Percentiles rank a stretch among this genome's conserved stretches.
Evolutionary conservation across 306 rosid species (phyloP).

Genomic region (Canavalia gladiata): DNA sequence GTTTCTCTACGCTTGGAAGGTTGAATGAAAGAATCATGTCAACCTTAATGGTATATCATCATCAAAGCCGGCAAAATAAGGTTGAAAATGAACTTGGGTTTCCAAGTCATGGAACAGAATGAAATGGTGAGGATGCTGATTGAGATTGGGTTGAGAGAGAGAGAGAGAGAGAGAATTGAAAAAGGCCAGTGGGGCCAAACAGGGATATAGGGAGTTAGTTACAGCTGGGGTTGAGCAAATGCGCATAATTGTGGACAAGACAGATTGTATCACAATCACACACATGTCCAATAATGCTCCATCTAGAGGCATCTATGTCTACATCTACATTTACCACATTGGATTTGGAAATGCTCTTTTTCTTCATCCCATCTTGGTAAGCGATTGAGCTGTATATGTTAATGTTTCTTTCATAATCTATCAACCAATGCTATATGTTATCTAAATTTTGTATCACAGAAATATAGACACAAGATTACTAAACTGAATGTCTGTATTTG

Average conservation of each 20-base stretch:
- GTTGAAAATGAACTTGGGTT: conserved; percentile 53
- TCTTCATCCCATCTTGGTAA: conserved; percentile 73
- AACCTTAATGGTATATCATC: conserved; percentile 20
- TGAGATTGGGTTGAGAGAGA: conserved; percentile 45
- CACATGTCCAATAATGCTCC: conserved; percentile 67
- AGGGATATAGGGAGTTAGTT: conserved; percentile 51
- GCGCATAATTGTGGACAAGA: conserved; percentile 70
- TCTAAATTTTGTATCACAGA: conserved; percentile 47
- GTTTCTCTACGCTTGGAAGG: conserved; percentile 94
- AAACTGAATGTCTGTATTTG: conserved; percentile 62
- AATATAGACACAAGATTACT: conserved; percentile 32
- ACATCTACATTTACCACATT: conserved; percentile 39
- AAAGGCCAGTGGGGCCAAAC: conserved; percentile 57
- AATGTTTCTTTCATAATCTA: conserved; percentile 48
- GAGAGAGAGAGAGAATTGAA: conserved; percentile 41
- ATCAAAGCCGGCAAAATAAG: conserved; percentile 53
- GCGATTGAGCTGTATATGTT: conserved; percentile 48
- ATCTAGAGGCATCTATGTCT: conserved; percentile 57
- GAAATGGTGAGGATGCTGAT: conserved; percentile 56
- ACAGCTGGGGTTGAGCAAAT: conserved; percentile 75
- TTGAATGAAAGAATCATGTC: conserved; percentile 56
- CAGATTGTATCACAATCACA: conserved; percentile 55
- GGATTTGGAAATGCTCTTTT: conserved; percentile 54
- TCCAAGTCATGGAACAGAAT: conserved; percentile 46
- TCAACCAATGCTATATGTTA: conserved; percentile 51